Conservation (phyloP, 2,329 filamentous ascomycete genomes). For the Colletotrichum salicis region DNA sequence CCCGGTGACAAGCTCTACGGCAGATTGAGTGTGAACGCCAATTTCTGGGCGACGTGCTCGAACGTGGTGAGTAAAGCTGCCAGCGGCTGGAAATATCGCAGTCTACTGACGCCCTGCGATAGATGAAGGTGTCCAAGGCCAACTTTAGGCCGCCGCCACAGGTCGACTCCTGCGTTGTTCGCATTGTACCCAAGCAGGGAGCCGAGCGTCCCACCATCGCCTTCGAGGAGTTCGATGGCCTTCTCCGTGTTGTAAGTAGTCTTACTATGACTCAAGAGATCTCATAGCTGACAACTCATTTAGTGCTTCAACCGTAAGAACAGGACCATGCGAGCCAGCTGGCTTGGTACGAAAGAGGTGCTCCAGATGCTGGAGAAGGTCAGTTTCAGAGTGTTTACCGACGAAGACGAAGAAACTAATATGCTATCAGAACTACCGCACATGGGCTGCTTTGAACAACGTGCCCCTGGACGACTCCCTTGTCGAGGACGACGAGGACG, state of each 20-base stretch:
- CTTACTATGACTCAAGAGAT: too few species aligned
- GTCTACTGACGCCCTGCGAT: not conserved
- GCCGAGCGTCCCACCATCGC: slow-evolving; percentile 82
- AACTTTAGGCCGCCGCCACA: slow-evolving; percentile 94
- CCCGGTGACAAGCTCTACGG: slow-evolving; percentile 60
- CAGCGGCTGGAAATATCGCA: too few species aligned
- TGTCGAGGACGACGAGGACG: slow-evolving; percentile 55
- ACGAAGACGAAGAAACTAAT: not conserved
- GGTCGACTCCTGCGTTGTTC: slow-evolving; percentile 90
- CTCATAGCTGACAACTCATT: not conserved
- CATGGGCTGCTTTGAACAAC: slow-evolving; percentile 89
- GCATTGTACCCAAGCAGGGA: slow-evolving; percentile 87
- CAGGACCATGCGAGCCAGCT: slow-evolving; percentile 82
- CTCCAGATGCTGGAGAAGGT: slow-evolving; percentile 77
- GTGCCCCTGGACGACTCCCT: slow-evolving; percentile 78
- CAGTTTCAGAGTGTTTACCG: slow-evolving; percentile 34
- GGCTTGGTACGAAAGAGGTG: slow-evolving; percentile 82
- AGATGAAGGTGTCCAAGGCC: slow-evolving; percentile 52
- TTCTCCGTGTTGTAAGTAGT: slow-evolving; percentile 75
- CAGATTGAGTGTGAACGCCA: slow-evolving; percentile 45
- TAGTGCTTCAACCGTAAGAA: slow-evolving; percentile 77
- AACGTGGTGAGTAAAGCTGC: slow-evolving; percentile 33
- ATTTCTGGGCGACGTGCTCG: slow-evolving; percentile 37
- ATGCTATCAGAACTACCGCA: slow-evolving; percentile 76
- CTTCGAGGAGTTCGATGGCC: slow-evolving; percentile 95